Evolutionary conservation across 1,139 yeast genomes (phyloP), one percentile per base, ranked within the genome.

Genomic region (Pichia norvegensis): DNA sequence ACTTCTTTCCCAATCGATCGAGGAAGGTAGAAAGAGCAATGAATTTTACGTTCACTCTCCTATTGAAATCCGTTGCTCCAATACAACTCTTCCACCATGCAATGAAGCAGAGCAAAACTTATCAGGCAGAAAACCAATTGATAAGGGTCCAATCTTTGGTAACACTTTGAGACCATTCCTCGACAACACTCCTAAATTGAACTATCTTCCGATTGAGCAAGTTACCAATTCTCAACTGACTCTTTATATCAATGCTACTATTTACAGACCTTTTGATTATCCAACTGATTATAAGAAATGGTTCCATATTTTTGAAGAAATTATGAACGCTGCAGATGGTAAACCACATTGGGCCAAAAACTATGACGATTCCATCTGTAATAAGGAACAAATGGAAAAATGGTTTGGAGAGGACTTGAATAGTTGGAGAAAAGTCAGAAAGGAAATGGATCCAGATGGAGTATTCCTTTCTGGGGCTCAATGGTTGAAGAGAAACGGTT

Each of bases 291-390:
- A 88, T 42, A 81, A 79, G 48, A 73, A 78, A 53, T 92, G 97
- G 96, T 92, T 76, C 66, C 75, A 76, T 44, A 70, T 72, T n/a
- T 92, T 92, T 64, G 98, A 92, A 65, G 74, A 76, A 48, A 76
- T 86, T 1, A 72, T 90, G 72, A 72, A 73, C 45, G 78, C 76
- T 33, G 90, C 84, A 21, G 90, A 85, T 36, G 98, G 98, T 42
- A 85, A 82, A 62, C 98, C 98, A 1, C 98, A 92, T 63, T 92
- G 98, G 98, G 98, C 98, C n/a, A 92, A 92, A 71, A 90, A 90
- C 66, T 92, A 88, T 62, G 73, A 88, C 53, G 96, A 96, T 2
- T 67, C 80, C 29, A 72, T 81, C 55, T 96, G 96, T 2, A 79
- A 87, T 59, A 76, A 79, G 36, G 73, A 78, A 4, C 76, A 77